Conservation (phyloP, 2,329 filamentous ascomycete genomes). For the Epichloe elymi region DNA sequence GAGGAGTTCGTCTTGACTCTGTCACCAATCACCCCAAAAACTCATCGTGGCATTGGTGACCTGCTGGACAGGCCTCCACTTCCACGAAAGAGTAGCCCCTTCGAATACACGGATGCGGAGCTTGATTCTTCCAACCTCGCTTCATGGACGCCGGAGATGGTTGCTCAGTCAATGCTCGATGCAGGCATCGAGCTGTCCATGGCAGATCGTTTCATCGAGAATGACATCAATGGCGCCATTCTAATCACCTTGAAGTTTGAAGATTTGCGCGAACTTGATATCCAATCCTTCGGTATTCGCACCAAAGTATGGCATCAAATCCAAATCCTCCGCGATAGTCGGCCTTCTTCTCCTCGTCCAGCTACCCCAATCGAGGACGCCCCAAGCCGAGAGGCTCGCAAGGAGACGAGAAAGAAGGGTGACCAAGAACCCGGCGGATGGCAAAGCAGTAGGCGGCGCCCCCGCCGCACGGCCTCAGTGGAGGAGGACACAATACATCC, state of each 20-base stretch:
- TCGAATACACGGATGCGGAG: conserved; percentile 42
- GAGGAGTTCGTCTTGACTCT: conserved; percentile 48
- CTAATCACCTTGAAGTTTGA: conserved; percentile 86
- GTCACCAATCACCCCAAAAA: conserved; percentile 60
- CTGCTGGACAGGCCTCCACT: conserved; percentile 13
- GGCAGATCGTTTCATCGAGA: conserved; percentile 74
- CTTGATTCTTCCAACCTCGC: conserved; percentile 47
- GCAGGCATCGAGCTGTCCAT: conserved; percentile 64
- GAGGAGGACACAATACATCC: conserved; percentile 61
- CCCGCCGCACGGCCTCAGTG: conserved; percentile 25
- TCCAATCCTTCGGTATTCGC: conserved; percentile 68
- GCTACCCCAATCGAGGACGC: conserved; percentile 50
- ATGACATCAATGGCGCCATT: conserved; percentile 84
- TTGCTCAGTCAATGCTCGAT: conserved; percentile 77
- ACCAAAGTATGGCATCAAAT: conserved; percentile 73
- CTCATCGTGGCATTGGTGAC: conserved; percentile 25
- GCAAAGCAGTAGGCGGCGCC: conserved; percentile 27
- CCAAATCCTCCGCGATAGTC: conserved; percentile 49
- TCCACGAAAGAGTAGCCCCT: conserved; percentile 33
- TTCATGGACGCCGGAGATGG: conserved; percentile 61
- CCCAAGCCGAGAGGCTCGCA: conserved; percentile 36
- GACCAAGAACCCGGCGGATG: conserved; percentile 21
- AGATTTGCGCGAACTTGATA: conserved; percentile 69
- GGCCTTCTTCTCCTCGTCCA: conserved; percentile 35
- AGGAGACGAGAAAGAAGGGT: conserved; percentile 29